Evolutionary conservation across 1,139 yeast species (phyloP).

Genomic region (Dujonia santamariae): DNA sequence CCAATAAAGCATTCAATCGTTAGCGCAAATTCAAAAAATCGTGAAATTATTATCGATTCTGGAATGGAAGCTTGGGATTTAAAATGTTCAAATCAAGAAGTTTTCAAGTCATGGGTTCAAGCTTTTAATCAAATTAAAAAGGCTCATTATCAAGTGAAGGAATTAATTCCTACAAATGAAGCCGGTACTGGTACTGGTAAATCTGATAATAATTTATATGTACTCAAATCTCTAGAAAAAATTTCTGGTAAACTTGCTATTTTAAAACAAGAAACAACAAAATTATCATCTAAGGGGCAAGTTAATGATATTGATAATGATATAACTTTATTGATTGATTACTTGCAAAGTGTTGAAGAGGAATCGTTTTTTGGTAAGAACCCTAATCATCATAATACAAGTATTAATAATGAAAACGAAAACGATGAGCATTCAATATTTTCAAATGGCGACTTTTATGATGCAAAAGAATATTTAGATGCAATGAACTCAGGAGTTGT

Average conservation of each 20-base stretch:
- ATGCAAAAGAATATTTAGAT: constrained; percentile 61
- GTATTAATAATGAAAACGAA: constrained; percentile 18
- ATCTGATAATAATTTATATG: neutral
- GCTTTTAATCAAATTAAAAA: constrained; percentile 59
- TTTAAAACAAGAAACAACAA: constrained; percentile 15
- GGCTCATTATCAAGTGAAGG: constrained; percentile 12
- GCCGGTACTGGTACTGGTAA: neutral
- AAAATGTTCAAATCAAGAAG: constrained; percentile 61
- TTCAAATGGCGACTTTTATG: constrained; percentile 52
- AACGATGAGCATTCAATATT: constrained; percentile 22
- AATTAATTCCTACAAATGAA: neutral
- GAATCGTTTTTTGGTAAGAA: neutral
- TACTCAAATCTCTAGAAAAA: constrained; percentile 8
- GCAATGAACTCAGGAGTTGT: constrained; percentile 35
- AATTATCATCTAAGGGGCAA: constrained; percentile 11
- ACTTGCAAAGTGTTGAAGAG: constrained; percentile 10
- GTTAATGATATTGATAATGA: constrained; percentile 15
- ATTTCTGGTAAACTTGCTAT: constrained; percentile 22
- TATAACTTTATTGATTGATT: constrained; percentile 16
- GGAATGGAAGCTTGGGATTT: constrained; percentile 96
- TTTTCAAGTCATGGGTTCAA: constrained; percentile 79
- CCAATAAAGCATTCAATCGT: constrained; percentile 78
- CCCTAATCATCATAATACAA: neutral
- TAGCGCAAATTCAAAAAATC: constrained; percentile 67
- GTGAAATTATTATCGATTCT: constrained; percentile 80